phyloP scores from a whole-genome alignment of 2,329 filamentous ascomycete species.

The Colletotrichum cereale region DNA sequence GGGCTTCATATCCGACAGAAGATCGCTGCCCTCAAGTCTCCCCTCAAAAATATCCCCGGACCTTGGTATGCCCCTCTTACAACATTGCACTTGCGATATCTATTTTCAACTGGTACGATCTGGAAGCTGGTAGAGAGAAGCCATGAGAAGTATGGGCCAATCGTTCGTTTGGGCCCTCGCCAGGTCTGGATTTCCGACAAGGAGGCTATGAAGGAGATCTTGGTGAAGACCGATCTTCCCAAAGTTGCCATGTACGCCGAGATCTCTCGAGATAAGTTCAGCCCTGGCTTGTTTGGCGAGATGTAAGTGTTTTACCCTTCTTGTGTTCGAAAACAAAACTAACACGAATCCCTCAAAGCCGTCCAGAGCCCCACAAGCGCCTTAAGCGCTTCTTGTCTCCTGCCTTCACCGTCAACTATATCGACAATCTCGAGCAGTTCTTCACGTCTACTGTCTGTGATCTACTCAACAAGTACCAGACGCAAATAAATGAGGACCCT shows the following conservation, averaged over 20 bases:
- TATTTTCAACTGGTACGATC: constrained; percentile 43
- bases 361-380: constrained; percentile 43
- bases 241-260: constrained; percentile 45
- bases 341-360: constrained; percentile 23
- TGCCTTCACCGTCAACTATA: constrained; percentile 45
- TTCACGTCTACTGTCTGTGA: constrained; percentile 42
- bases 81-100: constrained; percentile 41
- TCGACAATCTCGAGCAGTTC: constrained; percentile 44
- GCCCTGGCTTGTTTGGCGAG: constrained; percentile 43
- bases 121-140: constrained; percentile 43
- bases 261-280: constrained; percentile 41
- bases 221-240: constrained; percentile 42
- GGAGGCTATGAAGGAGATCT: constrained; percentile 42
- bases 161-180: constrained; percentile 42
- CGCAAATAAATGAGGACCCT: constrained; percentile 21
- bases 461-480: constrained; percentile 32
- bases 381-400: constrained; percentile 46
- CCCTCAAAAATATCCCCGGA: constrained; percentile 35
- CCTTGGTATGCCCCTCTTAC: constrained; percentile 43
- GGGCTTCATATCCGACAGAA: constrained; percentile 27
- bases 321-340: background rate
- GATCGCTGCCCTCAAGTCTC: constrained; percentile 28
- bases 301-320: constrained; percentile 35
- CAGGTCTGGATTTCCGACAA: constrained; percentile 45
- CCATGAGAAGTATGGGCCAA: constrained; percentile 41